phyloP scores from a whole-genome alignment of 164 flowering plant species.

The Umbilicus rupestris region DNA sequence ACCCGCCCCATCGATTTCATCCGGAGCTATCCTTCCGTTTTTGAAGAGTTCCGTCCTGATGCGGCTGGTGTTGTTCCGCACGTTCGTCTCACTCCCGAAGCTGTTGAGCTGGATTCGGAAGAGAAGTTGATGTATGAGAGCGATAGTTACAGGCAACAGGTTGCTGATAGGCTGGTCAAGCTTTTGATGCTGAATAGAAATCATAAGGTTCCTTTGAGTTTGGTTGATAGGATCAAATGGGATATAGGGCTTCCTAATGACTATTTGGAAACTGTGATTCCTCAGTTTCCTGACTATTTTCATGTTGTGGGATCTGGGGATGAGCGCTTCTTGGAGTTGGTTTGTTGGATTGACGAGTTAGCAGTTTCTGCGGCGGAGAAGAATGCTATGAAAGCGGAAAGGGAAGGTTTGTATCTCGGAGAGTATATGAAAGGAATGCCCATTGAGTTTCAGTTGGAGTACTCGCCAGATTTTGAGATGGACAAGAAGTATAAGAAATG shows the following conservation, averaged over 20 bases:
- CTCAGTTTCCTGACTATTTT: slow-evolving; percentile 79
- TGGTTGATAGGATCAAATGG: slow-evolving; percentile 53
- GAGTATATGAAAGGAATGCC: slow-evolving; percentile 34
- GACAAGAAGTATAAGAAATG: slow-evolving; percentile 64
- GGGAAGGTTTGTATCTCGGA: slow-evolving; percentile 5
- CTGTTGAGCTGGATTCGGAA: slow-evolving; percentile 46
- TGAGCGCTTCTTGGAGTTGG: slow-evolving; percentile 50
- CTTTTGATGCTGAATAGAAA: slow-evolving; percentile 59
- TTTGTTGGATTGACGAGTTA: slow-evolving; percentile 61
- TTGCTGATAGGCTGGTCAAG: slow-evolving; percentile 59
- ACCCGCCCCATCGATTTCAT: slow-evolving; percentile 59
- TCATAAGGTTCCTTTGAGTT: slow-evolving; percentile 36
- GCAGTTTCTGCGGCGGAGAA: slow-evolving; percentile 55
- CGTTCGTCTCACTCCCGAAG: slow-evolving; percentile 53
- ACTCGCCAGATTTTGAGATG: slow-evolving; percentile 63
- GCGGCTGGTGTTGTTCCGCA: slow-evolving; percentile 46
- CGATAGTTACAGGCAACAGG: slow-evolving; percentile 26
- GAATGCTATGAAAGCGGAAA: slow-evolving; percentile 20
- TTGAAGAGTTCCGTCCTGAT: slow-evolving; percentile 50
- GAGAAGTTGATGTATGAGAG: slow-evolving; percentile 39
- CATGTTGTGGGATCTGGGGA: slow-evolving; percentile 19
- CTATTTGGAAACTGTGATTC: slow-evolving; percentile 35
- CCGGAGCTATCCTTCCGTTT: slow-evolving; percentile 58
- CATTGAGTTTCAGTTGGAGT: slow-evolving; percentile 46
- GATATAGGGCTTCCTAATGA: slow-evolving; percentile 80